Conservation (phyloP, 2,329 filamentous ascomycete species). For the Parastagonospora nodorum region DNA sequence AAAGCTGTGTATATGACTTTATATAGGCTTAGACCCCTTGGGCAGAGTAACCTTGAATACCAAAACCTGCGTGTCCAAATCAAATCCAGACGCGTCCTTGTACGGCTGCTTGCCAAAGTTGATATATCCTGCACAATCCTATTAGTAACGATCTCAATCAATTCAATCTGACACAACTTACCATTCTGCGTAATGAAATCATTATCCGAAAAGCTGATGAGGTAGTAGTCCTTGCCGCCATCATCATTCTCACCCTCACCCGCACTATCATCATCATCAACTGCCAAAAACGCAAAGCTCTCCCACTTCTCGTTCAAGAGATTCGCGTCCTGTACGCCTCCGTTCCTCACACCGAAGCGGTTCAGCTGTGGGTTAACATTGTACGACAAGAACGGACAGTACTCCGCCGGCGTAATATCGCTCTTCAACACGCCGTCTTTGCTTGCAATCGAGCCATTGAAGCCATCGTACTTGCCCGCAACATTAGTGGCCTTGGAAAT, state of each 20-base stretch:
- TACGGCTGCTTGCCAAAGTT: constrained; percentile 63
- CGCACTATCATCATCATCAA: constrained; percentile 53
- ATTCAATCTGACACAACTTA: constrained; percentile 24
- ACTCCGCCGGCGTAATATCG: constrained; percentile 62
- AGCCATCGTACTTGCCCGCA: constrained; percentile 50
- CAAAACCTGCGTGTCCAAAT: constrained; percentile 66
- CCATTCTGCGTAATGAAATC: constrained; percentile 77
- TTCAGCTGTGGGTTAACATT: constrained; percentile 69
- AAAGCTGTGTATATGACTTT: background rate
- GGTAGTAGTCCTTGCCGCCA: constrained; percentile 66
- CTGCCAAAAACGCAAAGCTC: constrained; percentile 63
- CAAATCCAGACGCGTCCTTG: constrained; percentile 61
- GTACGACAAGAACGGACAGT: constrained; percentile 71
- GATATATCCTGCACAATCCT: constrained; percentile 53
- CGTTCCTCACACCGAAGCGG: constrained; percentile 71
- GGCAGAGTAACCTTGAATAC: constrained; percentile 64
- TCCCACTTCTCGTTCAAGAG: constrained; percentile 82
- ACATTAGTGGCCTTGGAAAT: constrained; percentile 67
- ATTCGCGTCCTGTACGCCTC: constrained; percentile 61
- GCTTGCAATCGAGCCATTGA: constrained; percentile 53
- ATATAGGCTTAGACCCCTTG: constrained; percentile 38
- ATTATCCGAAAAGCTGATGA: constrained; percentile 72
- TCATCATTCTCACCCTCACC: constrained; percentile 38
- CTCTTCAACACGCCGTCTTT: constrained; percentile 59
- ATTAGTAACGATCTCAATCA: constrained; percentile 5